Evolutionary conservation across 2,329 filamentous ascomycete genomes (phyloP), one percentile per base, ranked within the genome.

Genomic region (Fusarium sarcochroum): DNA sequence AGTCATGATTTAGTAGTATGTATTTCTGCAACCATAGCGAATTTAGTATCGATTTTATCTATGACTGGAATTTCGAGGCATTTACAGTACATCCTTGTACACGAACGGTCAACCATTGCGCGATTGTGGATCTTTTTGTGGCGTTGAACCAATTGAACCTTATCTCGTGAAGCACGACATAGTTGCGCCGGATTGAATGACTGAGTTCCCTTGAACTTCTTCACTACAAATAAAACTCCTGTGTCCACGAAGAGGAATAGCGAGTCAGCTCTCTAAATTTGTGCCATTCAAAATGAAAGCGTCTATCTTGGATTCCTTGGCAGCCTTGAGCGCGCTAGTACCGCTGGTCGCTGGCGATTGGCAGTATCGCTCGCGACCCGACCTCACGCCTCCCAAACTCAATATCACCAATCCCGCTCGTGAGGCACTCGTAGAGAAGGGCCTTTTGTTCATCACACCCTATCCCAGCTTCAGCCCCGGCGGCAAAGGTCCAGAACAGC

Each of bases 11-110:
- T 6, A 4, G 6, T 11, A 23, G 13, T 35, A 25, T 38, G 5
- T 58, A 32, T 37, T 46, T 41, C 13, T 37, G 15, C 6, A 34
- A 17, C 52, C 30, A 51, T 46, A 59, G 52, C 52, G 61, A 25
- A 32, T 34, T 21, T 47, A 38, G 7, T 7, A 49, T 57, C 20
- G 8, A 14, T n/a, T n/a, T 18, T 18, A 35, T 17, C 34, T 8
- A 8, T 5, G 11, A 15, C 14, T 35, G 34, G 7, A 35, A 35
- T 8, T 6, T 37, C 27, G 11, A 11, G 27, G 11, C 6, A 5
- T 30, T 21, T 10, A 18, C 17, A 15, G 7, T 35, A 15, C 34
- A 15, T 35, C 34, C 34, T 17, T 17, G 34, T 17, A 13, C 14
- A 9, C 14, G 11, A 32, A 9, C 30, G 14, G 34, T 7, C 10